Evolutionary conservation across 108 stramenopile genomes (phyloP).

Genomic region (Pseudonitzschia multiseries): DNA sequence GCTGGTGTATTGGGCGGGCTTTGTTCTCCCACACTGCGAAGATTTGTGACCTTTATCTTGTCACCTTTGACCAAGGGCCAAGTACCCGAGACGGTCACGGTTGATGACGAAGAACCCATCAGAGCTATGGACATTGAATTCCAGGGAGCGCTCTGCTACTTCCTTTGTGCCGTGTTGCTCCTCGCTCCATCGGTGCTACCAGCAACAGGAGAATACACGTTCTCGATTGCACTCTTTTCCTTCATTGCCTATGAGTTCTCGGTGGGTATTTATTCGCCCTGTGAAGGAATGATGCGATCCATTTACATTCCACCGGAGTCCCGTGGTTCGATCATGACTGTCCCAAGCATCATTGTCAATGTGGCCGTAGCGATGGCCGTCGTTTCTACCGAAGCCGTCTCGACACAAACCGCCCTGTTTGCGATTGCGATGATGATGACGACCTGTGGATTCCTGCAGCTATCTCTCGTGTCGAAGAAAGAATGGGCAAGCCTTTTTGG

Average conservation of each 20-base stretch:
- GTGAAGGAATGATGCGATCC: slow-evolving; percentile 67
- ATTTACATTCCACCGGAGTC: slow-evolving; percentile 56
- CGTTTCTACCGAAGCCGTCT: slow-evolving; percentile 43
- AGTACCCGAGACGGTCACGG: slow-evolving; percentile 27
- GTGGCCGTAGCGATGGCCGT: slow-evolving; percentile 49
- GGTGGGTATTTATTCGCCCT: slow-evolving; percentile 61
- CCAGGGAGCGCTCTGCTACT: slow-evolving; percentile 46
- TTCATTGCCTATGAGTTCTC: slow-evolving; percentile 55
- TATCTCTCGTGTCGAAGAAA: slow-evolving; percentile 38
- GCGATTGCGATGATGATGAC: slow-evolving; percentile 47
- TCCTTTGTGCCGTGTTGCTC: slow-evolving; percentile 44
- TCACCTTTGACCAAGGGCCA: slow-evolving; percentile 31
- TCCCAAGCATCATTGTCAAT: slow-evolving; percentile 60
- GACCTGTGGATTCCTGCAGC: slow-evolving; percentile 36
- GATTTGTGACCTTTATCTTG: slow-evolving; percentile 29
- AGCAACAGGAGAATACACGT: slow-evolving; percentile 29
- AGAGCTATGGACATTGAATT: slow-evolving; percentile 61
- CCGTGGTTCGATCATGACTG: slow-evolving; percentile 56
- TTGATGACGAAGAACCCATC: slow-evolving; percentile 41
- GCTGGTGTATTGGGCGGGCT: slow-evolving; percentile 73
- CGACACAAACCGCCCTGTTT: slow-evolving; percentile 33
- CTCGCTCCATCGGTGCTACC: slow-evolving; percentile 39
- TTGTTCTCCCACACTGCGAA: slow-evolving; percentile 38
- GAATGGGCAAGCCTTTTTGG: slow-evolving; percentile 48
- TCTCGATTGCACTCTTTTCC: slow-evolving; percentile 35